These are phyloP conservation scores for Starmerella apicola DNA, from an alignment of 805 yeast genomes.

Conservation along the genomic window DNA sequence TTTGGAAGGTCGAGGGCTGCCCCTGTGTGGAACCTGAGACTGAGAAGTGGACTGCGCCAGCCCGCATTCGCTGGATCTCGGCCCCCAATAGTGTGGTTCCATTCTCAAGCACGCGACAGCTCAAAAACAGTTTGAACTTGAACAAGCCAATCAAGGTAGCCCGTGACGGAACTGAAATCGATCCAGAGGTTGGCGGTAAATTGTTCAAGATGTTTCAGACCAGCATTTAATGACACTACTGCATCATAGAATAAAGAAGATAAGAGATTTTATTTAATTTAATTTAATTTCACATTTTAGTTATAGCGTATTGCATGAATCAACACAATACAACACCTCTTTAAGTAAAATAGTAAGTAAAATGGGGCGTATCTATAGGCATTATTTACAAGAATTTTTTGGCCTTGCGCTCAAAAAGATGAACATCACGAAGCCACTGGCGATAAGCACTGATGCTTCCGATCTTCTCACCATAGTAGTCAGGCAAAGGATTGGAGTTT, in stretches of 20 bases:
- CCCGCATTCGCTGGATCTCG: constrained; percentile 30
- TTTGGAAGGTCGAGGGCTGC: constrained; percentile 29
- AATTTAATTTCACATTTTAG: not conserved
- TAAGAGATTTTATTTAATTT: not conserved
- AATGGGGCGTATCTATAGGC: no score
- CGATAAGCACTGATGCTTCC: constrained; percentile 75
- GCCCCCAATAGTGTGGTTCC: constrained; percentile 22
- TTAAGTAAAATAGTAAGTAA: no score
- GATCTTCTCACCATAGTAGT: constrained; percentile 93
- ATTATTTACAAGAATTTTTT: constrained; percentile 24
- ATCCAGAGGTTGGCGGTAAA: constrained; percentile 26
- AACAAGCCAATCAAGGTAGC: constrained; percentile 33
- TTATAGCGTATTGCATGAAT: not conserved
- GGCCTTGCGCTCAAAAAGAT: constrained; percentile 46
- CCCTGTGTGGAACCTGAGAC: constrained; percentile 16
- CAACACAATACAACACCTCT: no score
- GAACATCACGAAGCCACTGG: constrained; percentile 93
- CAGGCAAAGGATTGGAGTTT: constrained; percentile 88
- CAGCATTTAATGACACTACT: not conserved
- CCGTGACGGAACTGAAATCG: constrained; percentile 34
- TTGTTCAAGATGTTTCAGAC: constrained; percentile 24
- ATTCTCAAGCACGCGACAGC: constrained; percentile 26
- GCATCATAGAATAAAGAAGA: no score
- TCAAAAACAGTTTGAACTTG: constrained; percentile 29
- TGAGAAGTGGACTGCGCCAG: constrained; percentile 30